These are phyloP conservation scores for Psophocarpus tetragonolobus DNA, from an alignment of 306 rosid genomes.

Conservation along the genomic window DNA sequence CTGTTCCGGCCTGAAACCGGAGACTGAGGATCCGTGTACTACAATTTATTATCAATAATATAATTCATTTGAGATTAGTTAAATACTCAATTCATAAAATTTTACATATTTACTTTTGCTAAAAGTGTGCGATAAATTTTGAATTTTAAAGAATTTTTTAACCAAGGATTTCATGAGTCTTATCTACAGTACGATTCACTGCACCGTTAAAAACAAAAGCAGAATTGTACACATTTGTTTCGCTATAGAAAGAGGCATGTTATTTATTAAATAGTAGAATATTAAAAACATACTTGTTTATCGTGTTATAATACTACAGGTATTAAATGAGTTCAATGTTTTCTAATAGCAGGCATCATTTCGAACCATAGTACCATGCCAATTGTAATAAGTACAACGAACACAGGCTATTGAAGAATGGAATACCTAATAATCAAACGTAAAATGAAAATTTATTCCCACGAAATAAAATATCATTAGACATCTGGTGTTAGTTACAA, in stretches of 20 bases:
- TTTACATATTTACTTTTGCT: background rate
- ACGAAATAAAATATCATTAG: constrained; percentile 33
- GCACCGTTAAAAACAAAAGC: background rate
- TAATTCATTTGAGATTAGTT: background rate
- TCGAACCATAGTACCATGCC: background rate
- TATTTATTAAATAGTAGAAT: background rate
- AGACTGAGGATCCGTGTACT: too few relatives aligned
- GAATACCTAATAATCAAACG: background rate
- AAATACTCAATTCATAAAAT: background rate
- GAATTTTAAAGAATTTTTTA: background rate
- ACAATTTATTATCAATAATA: background rate
- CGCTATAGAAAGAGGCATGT: too few relatives aligned
- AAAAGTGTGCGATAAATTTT: background rate
- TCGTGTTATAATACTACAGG: background rate
- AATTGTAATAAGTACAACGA: constrained; percentile 5
- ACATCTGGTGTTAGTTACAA: constrained; percentile 44
- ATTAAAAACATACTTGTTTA: background rate
- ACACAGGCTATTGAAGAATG: background rate
- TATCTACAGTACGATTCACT: background rate
- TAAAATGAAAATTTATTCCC: constrained; percentile 19
- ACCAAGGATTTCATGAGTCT: background rate
- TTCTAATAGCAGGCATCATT: background rate
- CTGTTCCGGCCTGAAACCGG: too few relatives aligned
- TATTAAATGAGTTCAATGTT: background rate
- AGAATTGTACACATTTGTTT: background rate